These are phyloP conservation scores for Aureobasidium uvarum DNA, from an alignment of 2,329 filamentous ascomycete genomes.

Conservation along the genomic window DNA sequence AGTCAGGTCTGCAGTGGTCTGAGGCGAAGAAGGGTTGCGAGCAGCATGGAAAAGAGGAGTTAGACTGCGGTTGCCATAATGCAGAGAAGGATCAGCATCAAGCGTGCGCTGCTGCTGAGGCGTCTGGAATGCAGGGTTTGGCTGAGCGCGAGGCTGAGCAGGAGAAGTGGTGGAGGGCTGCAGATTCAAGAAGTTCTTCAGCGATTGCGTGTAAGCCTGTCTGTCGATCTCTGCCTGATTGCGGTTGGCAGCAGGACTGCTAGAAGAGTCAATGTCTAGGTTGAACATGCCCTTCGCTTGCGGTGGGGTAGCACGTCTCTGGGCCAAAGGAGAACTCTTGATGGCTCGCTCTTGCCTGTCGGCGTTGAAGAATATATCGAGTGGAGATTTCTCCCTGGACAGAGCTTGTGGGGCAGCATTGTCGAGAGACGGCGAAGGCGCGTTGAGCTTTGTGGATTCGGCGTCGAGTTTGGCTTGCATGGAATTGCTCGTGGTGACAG, in stretches of 20 bases:
- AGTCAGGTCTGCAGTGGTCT: constrained; percentile 26
- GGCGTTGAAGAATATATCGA: constrained; percentile 88
- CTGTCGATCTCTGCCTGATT: constrained; percentile 51
- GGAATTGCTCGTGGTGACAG: constrained; percentile 54
- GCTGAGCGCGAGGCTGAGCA: constrained; percentile 30
- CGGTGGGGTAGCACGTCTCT: constrained; percentile 29
- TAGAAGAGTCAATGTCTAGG: constrained; percentile 64
- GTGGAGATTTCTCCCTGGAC: constrained; percentile 63
- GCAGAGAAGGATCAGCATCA: constrained; percentile 24
- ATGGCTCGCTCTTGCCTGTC: constrained; percentile 74
- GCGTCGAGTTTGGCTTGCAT: constrained; percentile 48
- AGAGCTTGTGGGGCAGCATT: not conserved
- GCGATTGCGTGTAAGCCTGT: constrained; percentile 44
- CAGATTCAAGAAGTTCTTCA: constrained; percentile 46
- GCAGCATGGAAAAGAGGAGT: constrained; percentile 51
- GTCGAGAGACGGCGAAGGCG: constrained; percentile 22
- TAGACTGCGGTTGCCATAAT: constrained; percentile 47
- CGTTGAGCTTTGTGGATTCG: constrained; percentile 30
- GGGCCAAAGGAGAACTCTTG: constrained; percentile 44
- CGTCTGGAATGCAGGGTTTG: constrained; percentile 30
- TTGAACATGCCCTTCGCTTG: constrained; percentile 53
- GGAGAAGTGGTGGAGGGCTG: constrained; percentile 30
- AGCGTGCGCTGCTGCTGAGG: constrained; percentile 25
- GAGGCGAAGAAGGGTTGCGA: constrained; percentile 37
- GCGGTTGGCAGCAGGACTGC: constrained; percentile 38